Base-by-base conservation (phyloP, 2,329 filamentous ascomycete species). In the Beauveria caledonica region DNA sequence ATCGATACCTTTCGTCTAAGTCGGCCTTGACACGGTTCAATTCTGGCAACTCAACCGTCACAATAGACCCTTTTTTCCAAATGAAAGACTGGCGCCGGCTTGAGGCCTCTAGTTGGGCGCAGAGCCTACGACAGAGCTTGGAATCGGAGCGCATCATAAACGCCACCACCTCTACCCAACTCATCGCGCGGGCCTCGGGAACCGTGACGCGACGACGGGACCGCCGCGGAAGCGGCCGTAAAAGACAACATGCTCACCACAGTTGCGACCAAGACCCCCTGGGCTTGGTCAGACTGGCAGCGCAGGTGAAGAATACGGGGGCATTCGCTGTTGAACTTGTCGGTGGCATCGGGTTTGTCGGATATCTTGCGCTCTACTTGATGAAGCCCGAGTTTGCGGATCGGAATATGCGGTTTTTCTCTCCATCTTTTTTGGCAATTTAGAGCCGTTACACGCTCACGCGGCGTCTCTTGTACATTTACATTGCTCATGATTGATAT, bases 281-380 rank as follows among this genome's bases (percentile, higher is more conserved):
- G 0, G 92, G 92, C 0, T 72, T 96, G 40, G 78, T 95, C 56
- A 80, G 86, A 63, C 81, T 92, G 64, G 83, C 84, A 3, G 84
- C 88, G 21, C 82, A 85, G 40, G 68, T 95, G 44, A 85, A 81
- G 66, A 79, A 80, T 49, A 82, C 80, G 50, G 83, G 89, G 0
- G 86, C 86, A 77, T 72, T 88, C 51, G 81, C 88, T 1, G 75
- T 95, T 42, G 88, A 92, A 70, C 77, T 95, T 6, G 73, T 92
- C 23, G 88, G 90, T 15, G 85, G 88, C 56, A 78, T 92, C 58
- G 86, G 91, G 0, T 76, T 94, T 29, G 71, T 95, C 3, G 88
- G 90, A 3, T 89, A 88, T 15, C 70, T 93, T 40, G 83, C 86
- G 23, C 77, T 89, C 53, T 89, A 84, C 83, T 69, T 87, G 27